Base-by-base conservation (phyloP, 306 rosid genomes). In the Styphnolobium japonicum region DNA sequence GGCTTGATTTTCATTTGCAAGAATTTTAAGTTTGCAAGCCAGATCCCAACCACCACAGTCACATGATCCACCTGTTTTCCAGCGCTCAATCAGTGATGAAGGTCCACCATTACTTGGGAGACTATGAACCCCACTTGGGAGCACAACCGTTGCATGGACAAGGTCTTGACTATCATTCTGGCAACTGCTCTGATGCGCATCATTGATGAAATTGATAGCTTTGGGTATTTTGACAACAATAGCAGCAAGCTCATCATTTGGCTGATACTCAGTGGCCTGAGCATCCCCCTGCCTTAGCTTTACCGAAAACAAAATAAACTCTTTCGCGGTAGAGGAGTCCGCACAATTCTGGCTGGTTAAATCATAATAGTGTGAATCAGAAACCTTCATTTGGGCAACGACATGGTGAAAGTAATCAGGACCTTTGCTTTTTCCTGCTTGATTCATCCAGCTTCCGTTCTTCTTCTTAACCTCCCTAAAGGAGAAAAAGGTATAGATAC, bases 11-110 rank as follows among this genome's bases (percentile, higher is more conserved):
- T 75, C 86, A 65, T 88, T 91, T 52, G 86, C 88, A 29, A 91
- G 84, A 70, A 93, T 80, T 84, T 81, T 81, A 18, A 96, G 93
- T 79, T 89, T 87, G 88, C 99, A 96, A 77, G 94, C 99, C 86
- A 91, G 57, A 87, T 96, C 99, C 99, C 99, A 96, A 84, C 99
- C 99, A 36, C 98, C 99, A 86, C 99, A 96, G 80, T 96, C 99
- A 52, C 99, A 96, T 27, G 90, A 78, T 75, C 99, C 99, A 48
- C 99, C 98, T 5, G 97, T 84, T 78, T 68, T 91, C 99, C 99
- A 96, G 33, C 99, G 97, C 86, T 93, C 94, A 76, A 96, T 86
- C 72, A 96, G 78, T 5, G 99, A 93, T 14, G 99, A 93, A 42
- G 99, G 99, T 80, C 99, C 99, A 40, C 98, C 97, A 46, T 90